Conservation (phyloP, 257 asterid species). For the Paulownia fortunei region DNA sequence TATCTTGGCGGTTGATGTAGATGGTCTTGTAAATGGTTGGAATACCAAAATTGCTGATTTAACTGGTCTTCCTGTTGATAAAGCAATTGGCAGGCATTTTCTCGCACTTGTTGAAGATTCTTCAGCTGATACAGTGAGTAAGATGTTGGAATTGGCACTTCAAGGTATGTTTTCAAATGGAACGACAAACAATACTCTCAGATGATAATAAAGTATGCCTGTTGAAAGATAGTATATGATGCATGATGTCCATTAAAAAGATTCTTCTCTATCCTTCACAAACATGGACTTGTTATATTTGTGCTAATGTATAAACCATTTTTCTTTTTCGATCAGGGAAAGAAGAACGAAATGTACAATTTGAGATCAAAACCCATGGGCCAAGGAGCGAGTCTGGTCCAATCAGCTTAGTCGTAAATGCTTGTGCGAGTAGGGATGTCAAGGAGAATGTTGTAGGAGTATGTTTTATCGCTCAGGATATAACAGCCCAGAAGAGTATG, state of each 20-base stretch:
- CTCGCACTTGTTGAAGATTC: slow-evolving; percentile 84
- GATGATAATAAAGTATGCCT: not conserved
- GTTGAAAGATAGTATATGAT: not conserved
- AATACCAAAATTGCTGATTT: slow-evolving; percentile 80
- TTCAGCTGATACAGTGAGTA: slow-evolving; percentile 69
- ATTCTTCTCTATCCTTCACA: not conserved
- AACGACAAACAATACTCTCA: not conserved
- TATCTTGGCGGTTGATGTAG: slow-evolving; percentile 82
- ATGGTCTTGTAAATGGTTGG: slow-evolving; percentile 93
- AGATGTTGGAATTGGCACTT: slow-evolving; percentile 76
- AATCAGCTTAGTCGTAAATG: slow-evolving; percentile 79
- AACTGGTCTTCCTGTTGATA: slow-evolving; percentile 78
- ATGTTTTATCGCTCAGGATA: slow-evolving; percentile 91
- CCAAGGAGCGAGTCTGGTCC: slow-evolving; percentile 65
- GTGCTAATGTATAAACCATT: not conserved
- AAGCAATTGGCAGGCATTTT: slow-evolving; percentile 81
- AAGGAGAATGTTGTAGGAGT: slow-evolving; percentile 87
- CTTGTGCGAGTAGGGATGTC: slow-evolving; percentile 92
- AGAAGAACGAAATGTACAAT: slow-evolving; percentile 83
- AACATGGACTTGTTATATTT: not conserved
- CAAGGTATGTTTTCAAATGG: slow-evolving; percentile 50
- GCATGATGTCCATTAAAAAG: not conserved
- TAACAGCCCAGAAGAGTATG: slow-evolving; percentile 81
- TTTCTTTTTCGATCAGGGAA: slow-evolving; percentile 54
- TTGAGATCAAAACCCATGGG: slow-evolving; percentile 81